Base-by-base conservation (phyloP, 371 early-diverging fungal species). In the Mucor irregularis region DNA sequence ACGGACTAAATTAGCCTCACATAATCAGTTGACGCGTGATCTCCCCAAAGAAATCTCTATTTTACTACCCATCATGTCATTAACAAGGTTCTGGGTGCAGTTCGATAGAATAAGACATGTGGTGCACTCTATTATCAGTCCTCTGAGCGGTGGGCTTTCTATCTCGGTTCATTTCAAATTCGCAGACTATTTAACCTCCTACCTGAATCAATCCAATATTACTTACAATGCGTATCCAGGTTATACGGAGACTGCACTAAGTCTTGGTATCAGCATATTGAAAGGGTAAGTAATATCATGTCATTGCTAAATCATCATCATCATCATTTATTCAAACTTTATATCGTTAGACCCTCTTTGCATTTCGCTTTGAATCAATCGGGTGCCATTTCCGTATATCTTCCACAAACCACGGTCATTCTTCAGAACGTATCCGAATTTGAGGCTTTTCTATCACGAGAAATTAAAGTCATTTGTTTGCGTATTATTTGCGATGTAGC, bases 391-490 rank as follows among this genome's bases (percentile, higher is more conserved):
- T 68, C 68, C 25, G 72, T 67, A 1, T 53, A 56, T 22, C 50
- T 79, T n/a, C 72, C 80, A 10, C 74, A 72, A 62, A 72, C 68
- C 8, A 68, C 68, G 4, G 62, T 79, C 8, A 68, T 72, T 8
- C 56, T 79, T 28, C 68, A 63, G 11, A 72, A 69, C 24, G 58
- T 74, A 16, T 64, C 74, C 21, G 76, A 76, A 38, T 76, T 79
- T 49, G 64, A 74, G 46, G 69, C 68, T 5, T 56, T 79, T 25
- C 61, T 79, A 39, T 61, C 64, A 48, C 64, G 80, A 10, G 74
- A 79, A 49, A 63, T 79, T 31, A 79, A 74, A 33, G 49, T 79
- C 33, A 66, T 79, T 21, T 74, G 72, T 38, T 63, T 79, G 5
- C 61, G 60, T 4, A 63, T 59, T 34, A 71, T 74, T 17, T 79